Evolutionary conservation across 2,329 filamentous ascomycete genomes (phyloP).

Genomic region (Lachnum nothofagi): DNA sequence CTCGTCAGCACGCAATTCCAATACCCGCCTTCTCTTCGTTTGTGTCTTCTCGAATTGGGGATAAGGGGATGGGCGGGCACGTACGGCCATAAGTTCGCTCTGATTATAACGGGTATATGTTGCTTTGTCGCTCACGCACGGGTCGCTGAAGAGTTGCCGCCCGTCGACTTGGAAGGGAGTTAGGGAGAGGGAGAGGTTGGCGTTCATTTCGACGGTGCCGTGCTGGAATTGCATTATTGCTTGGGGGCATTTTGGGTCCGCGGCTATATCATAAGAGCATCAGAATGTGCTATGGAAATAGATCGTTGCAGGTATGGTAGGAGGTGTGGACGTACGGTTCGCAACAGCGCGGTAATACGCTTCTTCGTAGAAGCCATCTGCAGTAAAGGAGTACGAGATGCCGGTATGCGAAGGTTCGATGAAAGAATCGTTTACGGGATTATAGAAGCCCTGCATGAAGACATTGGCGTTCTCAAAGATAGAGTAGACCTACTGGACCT

Average conservation of each 20-base stretch:
- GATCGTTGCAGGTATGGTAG: not conserved
- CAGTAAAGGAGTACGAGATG: conserved; percentile 69
- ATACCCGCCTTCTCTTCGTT: not conserved
- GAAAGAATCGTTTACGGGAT: conserved; percentile 59
- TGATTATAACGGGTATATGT: conserved; percentile 64
- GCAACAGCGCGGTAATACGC: conserved; percentile 65
- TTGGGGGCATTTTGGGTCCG: conserved; percentile 54
- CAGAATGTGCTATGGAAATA: not conserved
- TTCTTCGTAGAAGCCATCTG: conserved; percentile 62
- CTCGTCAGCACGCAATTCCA: not conserved
- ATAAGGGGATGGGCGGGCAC: conserved; percentile 8
- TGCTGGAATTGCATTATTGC: conserved; percentile 71
- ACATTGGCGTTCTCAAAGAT: conserved; percentile 21
- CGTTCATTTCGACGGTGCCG: conserved; percentile 52
- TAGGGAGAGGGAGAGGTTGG: conserved; percentile 54
- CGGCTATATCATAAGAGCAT: conserved; percentile 39
- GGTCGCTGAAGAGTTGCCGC: conserved; percentile 60
- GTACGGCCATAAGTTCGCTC: conserved; percentile 56
- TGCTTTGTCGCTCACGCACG: conserved; percentile 49
- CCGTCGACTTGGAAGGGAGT: conserved; percentile 62
- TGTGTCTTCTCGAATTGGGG: not conserved
- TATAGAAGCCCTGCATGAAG: conserved; percentile 57
- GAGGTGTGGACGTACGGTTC: conserved; percentile 50
- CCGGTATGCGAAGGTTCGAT: conserved; percentile 62
- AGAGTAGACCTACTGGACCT: conserved; percentile 52